Evolutionary conservation across 1,139 yeast genomes (phyloP).

Genomic region (Suhomyces coccinellae): DNA sequence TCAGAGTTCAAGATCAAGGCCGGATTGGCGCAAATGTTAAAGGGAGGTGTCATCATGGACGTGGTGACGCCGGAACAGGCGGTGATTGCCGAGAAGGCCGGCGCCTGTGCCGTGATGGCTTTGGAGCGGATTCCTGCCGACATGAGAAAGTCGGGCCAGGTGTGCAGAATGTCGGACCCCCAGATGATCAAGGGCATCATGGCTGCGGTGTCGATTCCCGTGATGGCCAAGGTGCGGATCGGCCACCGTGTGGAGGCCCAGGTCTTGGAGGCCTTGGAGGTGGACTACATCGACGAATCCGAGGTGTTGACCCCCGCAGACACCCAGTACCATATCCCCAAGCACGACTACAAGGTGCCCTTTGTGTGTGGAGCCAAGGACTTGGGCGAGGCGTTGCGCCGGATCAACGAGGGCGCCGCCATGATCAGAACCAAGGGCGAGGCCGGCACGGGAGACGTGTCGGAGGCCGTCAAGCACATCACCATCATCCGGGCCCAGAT

Average conservation of each 20-base stretch:
- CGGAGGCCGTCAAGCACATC: slow-evolving; percentile 83
- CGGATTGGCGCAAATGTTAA: slow-evolving; percentile 86
- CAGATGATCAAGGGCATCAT: slow-evolving; percentile 75
- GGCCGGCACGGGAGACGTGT: slow-evolving; percentile 87
- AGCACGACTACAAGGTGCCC: slow-evolving; percentile 65
- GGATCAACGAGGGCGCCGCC: slow-evolving; percentile 83
- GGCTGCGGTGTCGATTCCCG: slow-evolving; percentile 72
- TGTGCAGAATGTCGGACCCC: slow-evolving; percentile 88
- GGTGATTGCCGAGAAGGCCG: slow-evolving; percentile 73
- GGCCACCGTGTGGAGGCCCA: slow-evolving; percentile 88
- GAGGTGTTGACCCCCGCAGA: slow-evolving; percentile 86
- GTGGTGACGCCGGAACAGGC: slow-evolving; percentile 55
- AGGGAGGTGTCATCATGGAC: slow-evolving; percentile 62
- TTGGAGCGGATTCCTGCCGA: slow-evolving; percentile 86
- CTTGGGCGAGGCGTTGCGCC: slow-evolving; percentile 81
- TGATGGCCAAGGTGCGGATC: slow-evolving; percentile 87
- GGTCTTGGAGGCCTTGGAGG: slow-evolving; percentile 67
- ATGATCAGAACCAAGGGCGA: slow-evolving; percentile 89
- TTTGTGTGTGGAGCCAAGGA: slow-evolving; percentile 87
- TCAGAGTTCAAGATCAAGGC: slow-evolving; percentile 65
- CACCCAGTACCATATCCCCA: slow-evolving; percentile 63
- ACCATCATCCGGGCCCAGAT: slow-evolving; percentile 60
- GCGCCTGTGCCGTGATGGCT: slow-evolving; percentile 93
- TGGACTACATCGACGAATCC: slow-evolving; percentile 83
- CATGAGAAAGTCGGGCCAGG: slow-evolving; percentile 80